Base-by-base conservation (phyloP, 2,329 filamentous ascomycete species). In the Pleoardoris graminearum region DNA sequence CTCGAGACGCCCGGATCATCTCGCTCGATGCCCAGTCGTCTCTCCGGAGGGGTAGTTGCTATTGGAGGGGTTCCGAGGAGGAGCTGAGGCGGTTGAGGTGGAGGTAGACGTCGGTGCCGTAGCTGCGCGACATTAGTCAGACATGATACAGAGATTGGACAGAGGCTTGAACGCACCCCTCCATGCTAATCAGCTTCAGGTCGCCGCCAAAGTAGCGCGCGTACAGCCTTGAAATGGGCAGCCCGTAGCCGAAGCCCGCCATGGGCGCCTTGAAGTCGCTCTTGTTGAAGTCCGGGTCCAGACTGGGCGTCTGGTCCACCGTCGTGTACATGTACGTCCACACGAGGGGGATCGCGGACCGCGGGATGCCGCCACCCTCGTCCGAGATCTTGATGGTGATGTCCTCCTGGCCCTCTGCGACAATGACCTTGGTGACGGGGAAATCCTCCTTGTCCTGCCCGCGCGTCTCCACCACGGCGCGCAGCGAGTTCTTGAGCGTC, bases 321-420 rank as follows among this genome's bases (percentile, higher is more conserved):
- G 94, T 99, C 30, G 94, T 99, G 75, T 99, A 99, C 94, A 97
- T 99, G 75, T 99, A 99, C 11, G 94, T 99, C 94, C 94, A 99
- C n/a, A 97, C 94, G 12, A 99, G 82, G 4, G 94, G 94, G 59
- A 99, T 97, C 47, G 91, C 85, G 65, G 89, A 95, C 66, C 94
- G 82, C 0, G 94, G 91, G 48, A 99, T 97, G 57, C 94, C 94
- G 59, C 94, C 94, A 53, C 94, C 94, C 76, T 99, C 94, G 72
- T 99, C 94, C 4, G 89, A 90, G 65, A 99, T 89, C 77, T 99
- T 99, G 79, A 99, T 97, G 4, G 94, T 99, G 67, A 99, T 99
- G 69, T 99, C 94, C 76, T 99, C 94, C 72, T 94, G 93, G 53
- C 94, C 94, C 76, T 99, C 93, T 27, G 94, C 94, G 25, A 99